Conservation (phyloP, 768 basidiomycete genomes). For the Tricholoma sp. region DNA sequence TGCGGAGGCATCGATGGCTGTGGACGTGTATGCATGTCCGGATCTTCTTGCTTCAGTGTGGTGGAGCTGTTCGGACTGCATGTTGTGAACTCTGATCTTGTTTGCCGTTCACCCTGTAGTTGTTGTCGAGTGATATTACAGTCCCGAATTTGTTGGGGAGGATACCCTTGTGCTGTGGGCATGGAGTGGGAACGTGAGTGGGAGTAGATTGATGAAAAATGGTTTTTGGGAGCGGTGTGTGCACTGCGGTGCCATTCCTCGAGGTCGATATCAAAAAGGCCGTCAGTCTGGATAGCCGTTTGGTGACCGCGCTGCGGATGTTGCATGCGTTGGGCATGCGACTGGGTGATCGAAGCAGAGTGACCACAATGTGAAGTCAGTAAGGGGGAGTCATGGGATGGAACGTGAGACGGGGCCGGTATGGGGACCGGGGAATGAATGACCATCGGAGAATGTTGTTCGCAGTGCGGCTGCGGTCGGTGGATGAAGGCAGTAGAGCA, state of each 20-base stretch:
- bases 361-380: conserved; percentile 7
- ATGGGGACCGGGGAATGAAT: conserved; percentile 23
- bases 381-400: conserved; percentile 14
- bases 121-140: conserved; percentile 4
- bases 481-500: conserved; percentile 5
- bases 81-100: conserved; percentile 4
- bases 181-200: conserved; percentile 9
- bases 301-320: conserved; percentile 6
- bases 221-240: conserved; percentile 10
- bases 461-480: conserved; percentile 12
- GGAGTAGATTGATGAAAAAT: conserved; percentile 7
- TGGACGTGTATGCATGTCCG: conserved; percentile 5
- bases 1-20: conserved; percentile 7
- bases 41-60: conserved; percentile 10
- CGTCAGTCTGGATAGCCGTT: conserved; percentile 5
- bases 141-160: background rate
- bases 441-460: conserved; percentile 11
- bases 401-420: conserved; percentile 13
- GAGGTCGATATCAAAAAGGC: conserved; percentile 20
- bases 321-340: conserved; percentile 1
- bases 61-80: background rate
- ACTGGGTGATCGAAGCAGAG: background rate
- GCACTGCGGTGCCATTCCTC: conserved; percentile 22
- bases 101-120: background rate
- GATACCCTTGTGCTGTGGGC: background rate